Conservation (phyloP, 148 eudicot genomes). For the Vaccinium corymbosum region DNA sequence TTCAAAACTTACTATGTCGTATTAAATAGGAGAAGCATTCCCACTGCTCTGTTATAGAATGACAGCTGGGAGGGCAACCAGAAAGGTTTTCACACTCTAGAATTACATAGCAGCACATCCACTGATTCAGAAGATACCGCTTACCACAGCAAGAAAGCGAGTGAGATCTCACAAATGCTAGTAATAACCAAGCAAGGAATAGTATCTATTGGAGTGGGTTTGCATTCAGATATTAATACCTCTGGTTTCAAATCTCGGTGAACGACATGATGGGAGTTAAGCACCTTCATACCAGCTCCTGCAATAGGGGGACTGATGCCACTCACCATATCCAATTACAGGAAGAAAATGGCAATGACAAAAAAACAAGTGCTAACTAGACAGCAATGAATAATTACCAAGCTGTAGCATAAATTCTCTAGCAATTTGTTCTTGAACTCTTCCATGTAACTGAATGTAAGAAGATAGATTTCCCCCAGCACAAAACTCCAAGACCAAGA, state of each 20-base stretch:
- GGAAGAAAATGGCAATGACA: not conserved
- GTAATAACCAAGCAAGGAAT: not conserved
- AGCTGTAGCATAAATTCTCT: slow-evolving; percentile 43
- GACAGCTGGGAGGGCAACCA: not conserved
- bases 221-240: slow-evolving; percentile 20
- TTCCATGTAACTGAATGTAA: slow-evolving; percentile 36
- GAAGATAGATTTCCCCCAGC: slow-evolving; percentile 47
- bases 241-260: slow-evolving; percentile 55
- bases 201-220: not conserved
- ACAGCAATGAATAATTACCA: slow-evolving; percentile 21
- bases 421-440: slow-evolving; percentile 37
- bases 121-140: not conserved
- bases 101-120: not conserved
- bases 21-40: not conserved
- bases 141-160: too few relatives aligned
- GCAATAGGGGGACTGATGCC: not conserved
- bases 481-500: slow-evolving; percentile 47
- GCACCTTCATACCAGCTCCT: slow-evolving; percentile 49
- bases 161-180: not conserved
- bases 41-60: not conserved
- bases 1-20: not conserved
- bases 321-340: not conserved
- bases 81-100: not conserved
- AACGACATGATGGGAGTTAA: slow-evolving; percentile 30
- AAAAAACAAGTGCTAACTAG: not conserved